phyloP scores from a whole-genome alignment of 495 filamentous ascomycete genomes.

The Ramalina peruviana region DNA sequence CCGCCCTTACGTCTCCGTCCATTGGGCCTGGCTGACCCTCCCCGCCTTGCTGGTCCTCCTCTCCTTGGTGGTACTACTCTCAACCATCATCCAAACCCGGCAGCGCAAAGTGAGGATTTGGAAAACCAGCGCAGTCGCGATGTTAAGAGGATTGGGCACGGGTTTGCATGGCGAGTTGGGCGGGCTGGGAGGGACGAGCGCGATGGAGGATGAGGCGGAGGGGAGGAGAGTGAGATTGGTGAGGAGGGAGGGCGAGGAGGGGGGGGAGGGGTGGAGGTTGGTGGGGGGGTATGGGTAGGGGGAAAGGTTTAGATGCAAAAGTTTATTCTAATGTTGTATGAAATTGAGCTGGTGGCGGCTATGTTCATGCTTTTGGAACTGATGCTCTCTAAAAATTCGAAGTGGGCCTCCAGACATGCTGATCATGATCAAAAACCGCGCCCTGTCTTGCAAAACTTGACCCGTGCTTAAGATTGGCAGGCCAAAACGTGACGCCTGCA shows the following conservation, averaged over 20 bases:
- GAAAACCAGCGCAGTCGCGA: neutral
- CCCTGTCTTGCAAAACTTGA: no score
- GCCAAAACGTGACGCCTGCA: no score
- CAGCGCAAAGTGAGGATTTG: neutral
- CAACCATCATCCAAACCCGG: neutral
- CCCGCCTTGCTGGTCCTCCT: neutral
- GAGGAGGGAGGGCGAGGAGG: neutral
- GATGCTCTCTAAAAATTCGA: no score
- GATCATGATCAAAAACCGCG: no score
- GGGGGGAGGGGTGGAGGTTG: neutral
- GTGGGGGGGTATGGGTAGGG: neutral
- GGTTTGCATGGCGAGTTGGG: neutral
- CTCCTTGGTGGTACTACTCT: neutral
- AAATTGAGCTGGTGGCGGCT: no score
- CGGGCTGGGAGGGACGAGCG: neutral
- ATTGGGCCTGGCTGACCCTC: neutral
- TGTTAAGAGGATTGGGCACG: neutral
- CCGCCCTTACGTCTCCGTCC: neutral
- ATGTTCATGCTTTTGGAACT: no score
- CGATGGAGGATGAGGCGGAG: neutral
- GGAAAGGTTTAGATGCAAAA: no score
- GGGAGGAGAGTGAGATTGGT: neutral
- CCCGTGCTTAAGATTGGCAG: no score
- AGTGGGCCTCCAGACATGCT: no score
- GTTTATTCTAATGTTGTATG: no score